Percentiles rank a stretch among this genome's conserved stretches.
These are phyloP conservation scores for Clarireedia homoeocarpa DNA, from an alignment of 2,329 filamentous ascomycete species.

Conservation along the genomic window DNA sequence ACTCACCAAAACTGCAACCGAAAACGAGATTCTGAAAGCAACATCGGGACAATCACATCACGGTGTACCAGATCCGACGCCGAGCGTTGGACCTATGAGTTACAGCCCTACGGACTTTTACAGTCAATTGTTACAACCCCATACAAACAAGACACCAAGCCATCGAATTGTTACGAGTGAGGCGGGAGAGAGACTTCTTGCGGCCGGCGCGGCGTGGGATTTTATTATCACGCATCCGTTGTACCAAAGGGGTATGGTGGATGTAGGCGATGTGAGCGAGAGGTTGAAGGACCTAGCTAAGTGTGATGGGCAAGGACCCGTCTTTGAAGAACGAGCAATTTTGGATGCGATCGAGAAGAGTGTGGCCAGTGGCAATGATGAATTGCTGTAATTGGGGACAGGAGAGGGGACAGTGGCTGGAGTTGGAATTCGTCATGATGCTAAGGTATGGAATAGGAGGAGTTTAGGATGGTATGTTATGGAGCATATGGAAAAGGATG, in stretches of 20 bases:
- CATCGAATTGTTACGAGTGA: conserved; percentile 62
- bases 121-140: conserved; percentile 51
- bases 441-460: background rate
- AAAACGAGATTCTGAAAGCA: conserved; percentile 87
- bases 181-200: conserved; percentile 65
- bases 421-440: too few species aligned
- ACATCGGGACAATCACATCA: conserved; percentile 49
- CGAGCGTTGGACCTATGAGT: conserved; percentile 55
- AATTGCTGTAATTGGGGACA: conserved; percentile 49
- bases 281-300: conserved; percentile 65
- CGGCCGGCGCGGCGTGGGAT: conserved; percentile 80
- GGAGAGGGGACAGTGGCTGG: too few species aligned
- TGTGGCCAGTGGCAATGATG: conserved; percentile 68
- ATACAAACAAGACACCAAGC: conserved; percentile 53
- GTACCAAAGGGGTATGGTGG: conserved; percentile 68
- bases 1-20: conserved; percentile 74
- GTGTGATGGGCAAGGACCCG: conserved; percentile 82
- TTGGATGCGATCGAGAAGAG: conserved; percentile 69
- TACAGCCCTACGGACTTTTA: conserved; percentile 70
- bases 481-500: background rate
- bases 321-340: conserved; percentile 74
- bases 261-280: conserved; percentile 75
- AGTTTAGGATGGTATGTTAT: conserved; percentile 7
- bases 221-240: conserved; percentile 74
- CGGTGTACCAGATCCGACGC: conserved; percentile 28